A percentile compares a stretch with the other conserved stretches of the same genome.
Evolutionary conservation across 106 monocot genomes (phyloP).

Genomic region (Hemerocallis citrina): DNA sequence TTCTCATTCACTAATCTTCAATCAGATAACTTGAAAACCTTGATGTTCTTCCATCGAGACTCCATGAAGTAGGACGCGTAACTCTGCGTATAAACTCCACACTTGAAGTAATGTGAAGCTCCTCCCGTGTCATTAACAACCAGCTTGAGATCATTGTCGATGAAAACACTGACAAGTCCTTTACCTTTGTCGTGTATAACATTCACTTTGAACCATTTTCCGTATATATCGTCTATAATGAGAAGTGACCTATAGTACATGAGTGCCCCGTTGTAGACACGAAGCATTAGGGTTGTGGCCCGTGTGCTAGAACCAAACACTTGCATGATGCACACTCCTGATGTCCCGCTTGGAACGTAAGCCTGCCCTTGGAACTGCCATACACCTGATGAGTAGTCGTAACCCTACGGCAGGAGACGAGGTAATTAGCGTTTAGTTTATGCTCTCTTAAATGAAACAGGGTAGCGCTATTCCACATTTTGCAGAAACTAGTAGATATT

Average conservation of each 20-base stretch:
- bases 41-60: slow-evolving; percentile 17
- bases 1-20: too few species aligned
- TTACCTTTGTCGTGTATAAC: slow-evolving; percentile 9
- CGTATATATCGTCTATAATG: slow-evolving; percentile 1
- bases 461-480: too few species aligned
- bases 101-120: slow-evolving; percentile 15
- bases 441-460: too few species aligned
- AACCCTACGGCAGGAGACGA: too few species aligned
- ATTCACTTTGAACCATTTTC: slow-evolving; percentile 8
- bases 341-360: slow-evolving; percentile 2
- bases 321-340: slow-evolving; percentile 12
- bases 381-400: slow-evolving; percentile 1
- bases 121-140: slow-evolving; percentile 2
- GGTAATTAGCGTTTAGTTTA: too few species aligned
- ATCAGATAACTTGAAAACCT: neutral
- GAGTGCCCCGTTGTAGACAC: slow-evolving; percentile 6
- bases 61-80: slow-evolving; percentile 17
- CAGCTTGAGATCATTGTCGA: slow-evolving; percentile 9
- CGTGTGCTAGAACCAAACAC: neutral
- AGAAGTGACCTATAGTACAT: slow-evolving; percentile 1
- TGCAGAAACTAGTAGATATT: too few species aligned
- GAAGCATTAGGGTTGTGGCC: slow-evolving; percentile 7
- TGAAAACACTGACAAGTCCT: slow-evolving; percentile 1
- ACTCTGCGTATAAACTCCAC: slow-evolving; percentile 17
- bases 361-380: slow-evolving; percentile 12